A percentile compares a stretch with the other conserved stretches of the same genome.
phyloP scores from a whole-genome alignment of 805 yeast species.

The Kuraishia cidri region DNA sequence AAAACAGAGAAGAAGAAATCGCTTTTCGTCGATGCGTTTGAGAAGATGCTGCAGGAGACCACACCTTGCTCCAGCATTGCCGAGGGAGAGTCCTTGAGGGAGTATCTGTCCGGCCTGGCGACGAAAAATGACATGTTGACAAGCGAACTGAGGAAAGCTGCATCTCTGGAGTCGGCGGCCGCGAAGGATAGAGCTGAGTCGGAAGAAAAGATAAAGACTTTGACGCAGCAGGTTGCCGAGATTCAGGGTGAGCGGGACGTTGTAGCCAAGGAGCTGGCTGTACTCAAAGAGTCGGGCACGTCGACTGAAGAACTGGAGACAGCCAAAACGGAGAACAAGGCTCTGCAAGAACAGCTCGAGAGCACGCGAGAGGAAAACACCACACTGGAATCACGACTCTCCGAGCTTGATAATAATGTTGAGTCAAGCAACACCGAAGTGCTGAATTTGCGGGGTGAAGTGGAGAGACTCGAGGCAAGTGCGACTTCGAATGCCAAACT shows the following conservation, averaged over 20 bases:
- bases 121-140: conserved; percentile 53
- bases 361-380: too few species aligned
- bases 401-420: too few species aligned
- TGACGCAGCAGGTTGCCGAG: conserved; percentile 3
- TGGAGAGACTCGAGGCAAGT: too few species aligned
- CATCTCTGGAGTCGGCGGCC: conserved; percentile 13
- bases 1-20: conserved; percentile 66
- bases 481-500: conserved; percentile 13
- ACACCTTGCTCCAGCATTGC: conserved; percentile 75
- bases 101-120: conserved; percentile 55
- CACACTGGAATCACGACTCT: too few species aligned
- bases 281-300: too few species aligned
- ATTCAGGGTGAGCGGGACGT: neutral
- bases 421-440: too few species aligned
- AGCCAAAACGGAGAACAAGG: conserved; percentile 2
- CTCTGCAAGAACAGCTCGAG: conserved; percentile 3
- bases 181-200: conserved; percentile 7
- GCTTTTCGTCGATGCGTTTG: conserved; percentile 53
- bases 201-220: neutral
- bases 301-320: conserved; percentile 1
- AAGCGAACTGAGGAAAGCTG: conserved; percentile 50
- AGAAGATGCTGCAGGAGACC: conserved; percentile 60
- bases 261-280: conserved; percentile 1
- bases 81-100: conserved; percentile 63
- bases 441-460: too few species aligned